These are phyloP conservation scores for Hymenoscyphus fraxineus DNA, from an alignment of 2,329 filamentous ascomycete species.

Conservation along the genomic window DNA sequence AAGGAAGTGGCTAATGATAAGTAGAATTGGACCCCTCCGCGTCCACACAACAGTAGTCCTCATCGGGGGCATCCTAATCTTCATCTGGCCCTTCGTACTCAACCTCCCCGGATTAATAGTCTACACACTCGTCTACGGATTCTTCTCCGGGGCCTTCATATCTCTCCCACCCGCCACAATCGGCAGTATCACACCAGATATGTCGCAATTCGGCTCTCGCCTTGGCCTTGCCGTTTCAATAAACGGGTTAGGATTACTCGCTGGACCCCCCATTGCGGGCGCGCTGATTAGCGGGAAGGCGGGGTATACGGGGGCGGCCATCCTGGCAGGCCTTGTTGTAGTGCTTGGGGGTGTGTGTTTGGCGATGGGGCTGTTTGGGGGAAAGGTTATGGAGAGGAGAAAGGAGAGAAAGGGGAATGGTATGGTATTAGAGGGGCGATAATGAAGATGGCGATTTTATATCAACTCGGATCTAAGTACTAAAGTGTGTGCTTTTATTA, in stretches of 20 bases:
- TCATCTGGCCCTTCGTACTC: conserved; percentile 53
- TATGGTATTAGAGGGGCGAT: too few relatives aligned
- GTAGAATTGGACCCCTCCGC: conserved; percentile 33
- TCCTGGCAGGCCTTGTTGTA: conserved; percentile 11
- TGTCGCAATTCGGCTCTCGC: conserved; percentile 15
- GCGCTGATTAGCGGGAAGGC: conserved; percentile 11
- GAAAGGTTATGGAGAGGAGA: too few relatives aligned
- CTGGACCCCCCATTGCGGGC: conserved; percentile 19
- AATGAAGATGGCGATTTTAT: too few relatives aligned
- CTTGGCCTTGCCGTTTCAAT: conserved; percentile 14
- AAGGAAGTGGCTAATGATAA: conserved; percentile 31
- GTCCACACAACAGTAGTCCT: conserved; percentile 40
- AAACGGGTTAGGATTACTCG: conserved; percentile 11
- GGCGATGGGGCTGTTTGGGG: too few relatives aligned
- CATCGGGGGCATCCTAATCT: conserved; percentile 46
- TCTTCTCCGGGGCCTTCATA: conserved; percentile 50
- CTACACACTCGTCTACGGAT: conserved; percentile 62
- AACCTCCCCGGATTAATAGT: conserved; percentile 50
- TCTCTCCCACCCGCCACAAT: conserved; percentile 12
- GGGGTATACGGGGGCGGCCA: conserved; percentile 9
- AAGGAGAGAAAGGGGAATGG: too few relatives aligned
- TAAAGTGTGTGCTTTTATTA: too few relatives aligned
- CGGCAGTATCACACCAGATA: conserved; percentile 11
- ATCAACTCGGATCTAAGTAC: too few relatives aligned
- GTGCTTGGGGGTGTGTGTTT: neutral